Base-by-base conservation (phyloP, 768 basidiomycete species). In the Amylocystis lapponica region DNA sequence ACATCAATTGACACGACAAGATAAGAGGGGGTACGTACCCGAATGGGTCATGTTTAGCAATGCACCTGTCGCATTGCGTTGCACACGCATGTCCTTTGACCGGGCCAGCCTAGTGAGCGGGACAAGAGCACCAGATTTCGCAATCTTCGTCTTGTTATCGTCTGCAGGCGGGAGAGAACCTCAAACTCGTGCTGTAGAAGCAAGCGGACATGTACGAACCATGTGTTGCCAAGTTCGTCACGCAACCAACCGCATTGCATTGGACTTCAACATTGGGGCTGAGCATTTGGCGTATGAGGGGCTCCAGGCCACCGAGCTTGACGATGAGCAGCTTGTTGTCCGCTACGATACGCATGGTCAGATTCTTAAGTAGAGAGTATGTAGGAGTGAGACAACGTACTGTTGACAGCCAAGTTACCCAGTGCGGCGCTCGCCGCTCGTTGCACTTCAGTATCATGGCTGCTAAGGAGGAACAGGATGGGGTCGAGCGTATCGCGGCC, bases 101-200 rank as follows among this genome's bases (percentile, higher is more conserved):
- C 91, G 83, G 25, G 96, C 96, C 32, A 99, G 76, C 38, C 96
- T 79, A 33, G 96, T 98, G 27, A 99, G 79, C 19, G 96, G 96
- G 17, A 96, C 91, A 42, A 99, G 74, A n/a, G 96, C 96, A 35
- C 96, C 96, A 9, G 93, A 96, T 75, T 97, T 97, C 30, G 96
- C 96, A 44, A 99, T 99, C 76, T 95, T 96, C 39, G 92, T 96
- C 76, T 99, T 99, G 76, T 99, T 99, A 64, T 99, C 96, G 58
- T 99, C 94, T 96, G 50, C 12, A 52, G 40, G n/a, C 6, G 43
- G 33, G 41, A 38, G 25, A 52, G 36, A 45, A 39, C 19, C 5
- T 6, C 13, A 4, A 6, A 14, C 13, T 17, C 31, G 13, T 14
- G 31, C 13, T 17, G 41, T 52, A 43, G 33, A 22, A 31, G 4